Base-by-base conservation (phyloP, 352 stramenopile genomes). In the Phytophthora ramorum region DNA sequence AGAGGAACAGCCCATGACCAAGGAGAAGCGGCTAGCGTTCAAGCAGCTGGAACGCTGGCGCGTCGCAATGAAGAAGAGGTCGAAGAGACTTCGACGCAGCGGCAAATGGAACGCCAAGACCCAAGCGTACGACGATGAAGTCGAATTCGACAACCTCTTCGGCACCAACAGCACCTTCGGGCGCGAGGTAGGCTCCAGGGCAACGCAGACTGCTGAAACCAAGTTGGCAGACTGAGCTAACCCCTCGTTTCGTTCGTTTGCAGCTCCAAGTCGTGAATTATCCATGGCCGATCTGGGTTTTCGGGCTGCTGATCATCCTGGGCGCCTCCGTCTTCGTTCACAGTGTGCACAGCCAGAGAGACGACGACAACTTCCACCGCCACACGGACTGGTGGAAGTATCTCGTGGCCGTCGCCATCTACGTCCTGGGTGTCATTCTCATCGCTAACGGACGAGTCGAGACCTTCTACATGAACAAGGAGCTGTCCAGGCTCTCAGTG, bases 381-480 rank as follows among this genome's bases (percentile, higher is more conserved):
- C 61, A 81, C 13, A 58, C 63, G 1, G 71, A 74, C 45, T 89
- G 81, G 81, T 90, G 83, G 83, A 90, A 92, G 55, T 89, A 92
- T 75, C 37, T 88, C 12, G 81, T 92, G 9, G 81, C 77, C 0
- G 59, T 70, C 10, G 56, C 81, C 35, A 76, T 92, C 40, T 89
- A 87, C 68, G 14, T 81, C 12, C 40, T 82, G 28, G 75, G 66
- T 2, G 54, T 89, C 8, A 48, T 57, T 17, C 61, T 92, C 9
- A 68, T 87, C 34, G 66, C 65, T 1, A 90, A 84, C 45, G 81
- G 79, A 20, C 75, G 79, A 45, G 76, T 92, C 2, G 83, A 92
- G 60, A 85, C 66, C 4, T 86, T 92, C 55, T 58, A 79, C 52
- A 79, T 92, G 69, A 83, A 76, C 66, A 81, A 83, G 43, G 77